These are phyloP conservation scores for Venturia aucupariae DNA, from an alignment of 2,329 filamentous ascomycete genomes.

Conservation along the genomic window DNA sequence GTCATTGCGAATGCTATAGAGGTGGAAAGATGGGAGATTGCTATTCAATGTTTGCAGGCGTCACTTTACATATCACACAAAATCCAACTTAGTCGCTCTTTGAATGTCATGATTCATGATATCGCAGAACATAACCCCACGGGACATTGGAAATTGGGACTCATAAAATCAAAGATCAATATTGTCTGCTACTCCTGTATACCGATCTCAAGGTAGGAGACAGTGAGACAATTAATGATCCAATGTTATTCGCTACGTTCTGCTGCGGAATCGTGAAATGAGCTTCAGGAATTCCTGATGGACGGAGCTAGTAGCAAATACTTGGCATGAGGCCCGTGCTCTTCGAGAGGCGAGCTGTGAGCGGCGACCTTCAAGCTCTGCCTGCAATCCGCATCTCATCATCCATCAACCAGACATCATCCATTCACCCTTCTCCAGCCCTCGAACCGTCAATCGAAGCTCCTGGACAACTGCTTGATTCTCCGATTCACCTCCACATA, in stretches of 20 bases:
- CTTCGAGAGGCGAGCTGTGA: neutral
- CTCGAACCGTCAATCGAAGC: neutral
- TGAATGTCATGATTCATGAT: neutral
- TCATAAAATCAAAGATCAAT: no score
- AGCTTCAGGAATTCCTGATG: no score
- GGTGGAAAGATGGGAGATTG: neutral
- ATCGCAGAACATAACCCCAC: neutral
- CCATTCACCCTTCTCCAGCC: neutral
- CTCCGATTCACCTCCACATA: neutral
- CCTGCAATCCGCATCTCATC: neutral
- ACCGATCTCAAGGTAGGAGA: no score
- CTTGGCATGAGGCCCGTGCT: neutral
- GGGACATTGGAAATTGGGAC: no score
- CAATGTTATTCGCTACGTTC: no score
- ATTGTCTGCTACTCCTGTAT: no score
- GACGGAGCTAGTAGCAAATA: no score
- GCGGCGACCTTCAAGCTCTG: neutral
- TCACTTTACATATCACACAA: neutral
- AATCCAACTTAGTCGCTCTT: conserved; percentile 3
- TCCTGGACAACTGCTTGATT: neutral
- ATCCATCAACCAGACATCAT: conserved; percentile 2
- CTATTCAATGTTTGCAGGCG: conserved; percentile 2
- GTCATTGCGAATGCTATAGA: neutral
- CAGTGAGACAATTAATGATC: no score
- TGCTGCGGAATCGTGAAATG: neutral